Base-by-base conservation (phyloP, 192 early-diverging fungal genomes). In the Linnemannia hyalina region DNA sequence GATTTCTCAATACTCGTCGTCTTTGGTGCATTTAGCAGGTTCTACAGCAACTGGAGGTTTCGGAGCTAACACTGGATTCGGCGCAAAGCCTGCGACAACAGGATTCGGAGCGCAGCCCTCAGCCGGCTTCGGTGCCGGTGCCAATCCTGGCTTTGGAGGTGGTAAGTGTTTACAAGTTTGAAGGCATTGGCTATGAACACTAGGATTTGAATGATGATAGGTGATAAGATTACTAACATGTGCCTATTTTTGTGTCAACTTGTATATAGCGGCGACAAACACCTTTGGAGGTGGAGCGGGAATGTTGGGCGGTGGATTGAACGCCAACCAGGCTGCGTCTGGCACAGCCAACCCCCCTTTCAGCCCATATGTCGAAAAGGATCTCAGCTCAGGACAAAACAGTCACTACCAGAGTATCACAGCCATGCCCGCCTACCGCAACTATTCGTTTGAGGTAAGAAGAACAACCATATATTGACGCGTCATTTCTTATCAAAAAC, bases 341-440 rank as follows among this genome's bases (percentile, higher is more conserved):
- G 93, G 93, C 26, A 93, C 95, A 4, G 90, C 90, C 18, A 88
- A 89, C 38, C 90, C 93, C 1, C 81, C 91, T 1, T 96, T 90
- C 76, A 69, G 91, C 23, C 78, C 93, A 10, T 91, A 88, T 22
- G 68, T 82, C 15, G 94, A 94, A 49, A 86, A 82, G 42, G 89
- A 92, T 10, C 49, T 83, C 10, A 69, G 91, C 15, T 90, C 90
- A 0, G 93, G 92, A 36, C 83, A 90, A 6, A 92, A 90, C 41
- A 93, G 94, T 44, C 81, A 90, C 26, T 95, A 93, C 76, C 92
- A 94, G 46, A 89, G 91, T 65, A 95, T 98, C 69, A 91, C 93
- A 49, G 95, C 96, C 36, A 98, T 98, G 97, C 93, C 94, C 16
- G 93, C 90, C 23, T 99, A 99, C 80, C 93, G 92, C 74, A 93